Evolutionary conservation across 257 asterid genomes (phyloP).

Genomic region (Solanum pimpinellifolium): DNA sequence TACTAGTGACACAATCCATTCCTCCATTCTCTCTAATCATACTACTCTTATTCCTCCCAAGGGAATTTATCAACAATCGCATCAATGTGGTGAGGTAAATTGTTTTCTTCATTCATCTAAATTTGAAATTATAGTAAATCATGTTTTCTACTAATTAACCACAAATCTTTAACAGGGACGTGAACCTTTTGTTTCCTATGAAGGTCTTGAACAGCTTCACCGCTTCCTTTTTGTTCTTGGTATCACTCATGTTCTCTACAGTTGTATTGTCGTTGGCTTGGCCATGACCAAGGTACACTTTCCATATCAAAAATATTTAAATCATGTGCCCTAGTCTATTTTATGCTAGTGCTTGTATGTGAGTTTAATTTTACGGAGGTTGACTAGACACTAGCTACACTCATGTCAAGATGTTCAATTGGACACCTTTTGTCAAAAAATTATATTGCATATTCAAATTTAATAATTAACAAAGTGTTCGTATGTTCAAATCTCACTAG

Average conservation of each 20-base stretch:
- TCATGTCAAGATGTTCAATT: too few species aligned
- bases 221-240: conserved; percentile 87
- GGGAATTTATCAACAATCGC: conserved; percentile 28
- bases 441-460: too few species aligned
- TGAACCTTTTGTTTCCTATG: conserved; percentile 79
- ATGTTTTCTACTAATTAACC: not conserved
- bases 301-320: too few species aligned
- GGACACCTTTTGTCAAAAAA: too few species aligned
- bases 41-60: conserved; percentile 44
- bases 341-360: not conserved
- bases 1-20: conserved; percentile 12
- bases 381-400: not conserved
- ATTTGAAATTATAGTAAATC: not conserved
- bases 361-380: not conserved
- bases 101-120: not conserved
- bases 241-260: conserved; percentile 67
- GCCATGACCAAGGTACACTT: conserved; percentile 79
- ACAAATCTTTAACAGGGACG: conserved; percentile 41
- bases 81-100: conserved; percentile 64
- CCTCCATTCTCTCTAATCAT: conserved; percentile 14
- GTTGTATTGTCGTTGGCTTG: conserved; percentile 63
- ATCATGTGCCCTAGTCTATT: not conserved
- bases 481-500: too few species aligned
- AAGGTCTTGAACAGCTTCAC: conserved; percentile 85
- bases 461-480: too few species aligned